Conservation (phyloP, 768 basidiomycete genomes). For the Hortiboletus campestris region DNA sequence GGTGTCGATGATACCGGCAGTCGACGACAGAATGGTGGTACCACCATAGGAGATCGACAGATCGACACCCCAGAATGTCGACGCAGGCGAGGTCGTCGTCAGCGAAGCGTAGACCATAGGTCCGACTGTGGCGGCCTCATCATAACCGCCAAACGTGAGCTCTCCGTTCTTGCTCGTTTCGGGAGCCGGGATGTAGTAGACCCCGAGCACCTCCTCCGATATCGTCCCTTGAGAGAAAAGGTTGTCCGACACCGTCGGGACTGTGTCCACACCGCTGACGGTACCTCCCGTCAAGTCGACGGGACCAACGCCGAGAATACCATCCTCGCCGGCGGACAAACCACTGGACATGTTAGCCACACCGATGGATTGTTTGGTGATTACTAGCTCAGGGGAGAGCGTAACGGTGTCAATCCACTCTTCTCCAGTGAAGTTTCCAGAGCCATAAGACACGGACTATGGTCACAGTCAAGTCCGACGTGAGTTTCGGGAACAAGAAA, state of each 20-base stretch:
- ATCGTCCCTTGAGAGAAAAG: constrained; percentile 32
- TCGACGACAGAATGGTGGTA: constrained; percentile 18
- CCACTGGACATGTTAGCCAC: constrained; percentile 28
- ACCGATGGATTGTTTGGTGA: constrained; percentile 34
- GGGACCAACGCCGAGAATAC: constrained; percentile 40
- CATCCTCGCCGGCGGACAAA: constrained; percentile 27
- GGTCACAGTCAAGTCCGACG: neutral
- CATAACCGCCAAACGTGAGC: constrained; percentile 31
- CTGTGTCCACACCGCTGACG: constrained; percentile 2
- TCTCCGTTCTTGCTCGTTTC: constrained; percentile 19
- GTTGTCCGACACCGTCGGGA: constrained; percentile 38
- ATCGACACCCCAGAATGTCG: constrained; percentile 32
- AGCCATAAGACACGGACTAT: neutral
- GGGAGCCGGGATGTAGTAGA: constrained; percentile 32
- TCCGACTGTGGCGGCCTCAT: constrained; percentile 11
- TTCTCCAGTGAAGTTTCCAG: constrained; percentile 4
- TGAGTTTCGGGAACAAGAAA: neutral
- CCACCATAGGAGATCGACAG: constrained; percentile 30
- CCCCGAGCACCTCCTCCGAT: constrained; percentile 25
- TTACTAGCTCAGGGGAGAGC: neutral
- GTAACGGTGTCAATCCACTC: constrained; percentile 19
- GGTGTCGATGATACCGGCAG: constrained; percentile 35
- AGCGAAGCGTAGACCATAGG: constrained; percentile 22
- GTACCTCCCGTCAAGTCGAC: constrained; percentile 30
- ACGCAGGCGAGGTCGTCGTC: constrained; percentile 23